These are phyloP conservation scores for Diplodia mutila DNA, from an alignment of 2,329 filamentous ascomycete genomes.

Conservation along the genomic window DNA sequence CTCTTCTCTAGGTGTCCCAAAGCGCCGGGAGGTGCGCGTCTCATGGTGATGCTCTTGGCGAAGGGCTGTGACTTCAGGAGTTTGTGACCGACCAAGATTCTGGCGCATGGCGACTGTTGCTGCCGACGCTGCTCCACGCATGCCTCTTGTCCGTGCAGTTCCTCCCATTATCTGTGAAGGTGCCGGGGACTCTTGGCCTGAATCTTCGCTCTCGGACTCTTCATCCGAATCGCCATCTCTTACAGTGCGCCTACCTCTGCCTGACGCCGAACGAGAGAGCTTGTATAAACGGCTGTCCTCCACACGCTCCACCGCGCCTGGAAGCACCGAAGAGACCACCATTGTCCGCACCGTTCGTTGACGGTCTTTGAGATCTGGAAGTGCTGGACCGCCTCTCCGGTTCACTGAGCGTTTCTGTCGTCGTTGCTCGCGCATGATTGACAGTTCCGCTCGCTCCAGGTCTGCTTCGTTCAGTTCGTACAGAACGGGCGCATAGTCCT, in stretches of 20 bases:
- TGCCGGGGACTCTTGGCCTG: constrained; percentile 81
- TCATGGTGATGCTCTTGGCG: constrained; percentile 65
- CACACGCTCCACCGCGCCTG: constrained; percentile 76
- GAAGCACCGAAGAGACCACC: constrained; percentile 88
- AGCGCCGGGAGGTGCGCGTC: constrained; percentile 66
- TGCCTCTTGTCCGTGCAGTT: constrained; percentile 82
- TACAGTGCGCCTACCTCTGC: constrained; percentile 58
- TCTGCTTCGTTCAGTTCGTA: constrained; percentile 93
- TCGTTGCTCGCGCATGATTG: constrained; percentile 90
- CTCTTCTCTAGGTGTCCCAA: constrained; percentile 73
- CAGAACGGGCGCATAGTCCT: constrained; percentile 90
- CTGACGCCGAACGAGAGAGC: constrained; percentile 46
- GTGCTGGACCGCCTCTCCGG: constrained; percentile 83
- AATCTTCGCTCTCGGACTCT: constrained; percentile 90
- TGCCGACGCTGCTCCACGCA: constrained; percentile 84
- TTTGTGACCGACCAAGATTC: constrained; percentile 78
- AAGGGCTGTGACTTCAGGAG: constrained; percentile 69
- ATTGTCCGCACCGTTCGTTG: constrained; percentile 91
- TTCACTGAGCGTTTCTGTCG: constrained; percentile 96
- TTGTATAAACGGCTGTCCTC: constrained; percentile 91
- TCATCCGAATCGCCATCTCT: constrained; percentile 77
- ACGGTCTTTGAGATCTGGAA: constrained; percentile 95
- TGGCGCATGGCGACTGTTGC: constrained; percentile 85
- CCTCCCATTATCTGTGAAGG: constrained; percentile 69
- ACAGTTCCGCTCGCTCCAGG: constrained; percentile 86